Evolutionary conservation across 148 eudicot genomes (phyloP).

Genomic region (Arctostaphylos glauca): DNA sequence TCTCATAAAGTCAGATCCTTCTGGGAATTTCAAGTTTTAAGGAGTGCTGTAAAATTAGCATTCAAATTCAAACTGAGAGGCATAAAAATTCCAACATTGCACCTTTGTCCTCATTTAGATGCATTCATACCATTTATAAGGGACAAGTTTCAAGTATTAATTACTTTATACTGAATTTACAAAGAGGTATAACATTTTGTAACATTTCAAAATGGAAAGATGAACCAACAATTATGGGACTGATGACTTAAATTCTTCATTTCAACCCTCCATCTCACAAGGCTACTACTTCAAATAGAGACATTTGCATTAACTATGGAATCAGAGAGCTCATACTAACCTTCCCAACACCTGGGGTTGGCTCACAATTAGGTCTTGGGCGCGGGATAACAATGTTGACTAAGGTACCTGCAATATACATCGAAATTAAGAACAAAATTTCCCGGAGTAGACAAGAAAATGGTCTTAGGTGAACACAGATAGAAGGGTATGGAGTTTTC

Average conservation of each 20-base stretch:
- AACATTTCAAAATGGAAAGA: too few species aligned
- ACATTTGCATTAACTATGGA: not conserved
- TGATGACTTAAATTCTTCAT: not conserved
- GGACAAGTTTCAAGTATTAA: too few species aligned
- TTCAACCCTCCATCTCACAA: not conserved
- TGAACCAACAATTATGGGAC: too few species aligned
- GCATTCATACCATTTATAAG: too few species aligned
- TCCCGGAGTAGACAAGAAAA: constrained; percentile 6
- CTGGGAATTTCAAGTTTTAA: too few species aligned
- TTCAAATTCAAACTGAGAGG: too few species aligned
- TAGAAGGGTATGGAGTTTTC: constrained; percentile 21
- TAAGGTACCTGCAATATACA: constrained; percentile 59
- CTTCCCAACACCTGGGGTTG: constrained; percentile 84
- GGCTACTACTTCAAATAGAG: not conserved
- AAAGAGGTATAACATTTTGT: too few species aligned
- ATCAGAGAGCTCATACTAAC: constrained; percentile 34
- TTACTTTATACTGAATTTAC: too few species aligned
- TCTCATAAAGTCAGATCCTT: too few species aligned
- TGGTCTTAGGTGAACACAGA: constrained; percentile 8
- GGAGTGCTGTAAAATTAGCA: too few species aligned
- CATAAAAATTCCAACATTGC: too few species aligned
- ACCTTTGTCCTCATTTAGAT: too few species aligned
- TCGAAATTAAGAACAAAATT: not conserved
- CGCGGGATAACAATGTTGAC: constrained; percentile 74
- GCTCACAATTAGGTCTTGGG: constrained; percentile 64